Base-by-base conservation (phyloP, 2,329 filamentous ascomycete genomes). In the Basipetospora sp. region DNA sequence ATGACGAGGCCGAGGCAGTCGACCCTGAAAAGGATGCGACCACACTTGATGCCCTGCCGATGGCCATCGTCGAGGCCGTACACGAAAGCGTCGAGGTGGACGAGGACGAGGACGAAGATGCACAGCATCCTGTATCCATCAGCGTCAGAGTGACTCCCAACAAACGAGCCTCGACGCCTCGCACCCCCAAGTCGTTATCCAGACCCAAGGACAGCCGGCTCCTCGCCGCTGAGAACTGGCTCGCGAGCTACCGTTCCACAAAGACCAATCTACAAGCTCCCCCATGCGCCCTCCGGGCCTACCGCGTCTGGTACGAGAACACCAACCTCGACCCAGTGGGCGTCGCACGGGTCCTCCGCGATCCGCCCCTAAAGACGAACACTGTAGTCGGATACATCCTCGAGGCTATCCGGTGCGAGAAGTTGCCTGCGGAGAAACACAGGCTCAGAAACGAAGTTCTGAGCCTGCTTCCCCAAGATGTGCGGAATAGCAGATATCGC, bases 331-430 rank as follows among this genome's bases (percentile, higher is more conserved):
- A 51, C 0, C 59, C 74, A 0, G 48, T 55, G 1, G 54, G 59
- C 1, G 58, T 80, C 13, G 74, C 74, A 2, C 54, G 49, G 3
- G 43, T 80, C 2, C 55, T 80, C n/a, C 63, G 76, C 2, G 58
- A 72, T 8, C 74, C 75, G 11, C 75, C 78, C 2, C 51, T 83
- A 3, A 60, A 67, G 43, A 58, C 54, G 0, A 53, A 47, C 11
- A 80, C 74, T 0, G 71, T 81, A 2, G 58, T 63, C 2, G 54
- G 48, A 1, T 80, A 81, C 45, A 69, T 84, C 8, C 51, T 79
- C 2, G 59, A 69, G 8, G 67, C 68, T 0, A 55, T 82, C 17
- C 53, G 57, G 33, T 31, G 54, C 5, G 73, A 75, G 46, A 57
- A 55, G 11, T 47, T 79, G 10, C 62, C 65, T 0, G 73, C 62